Evolutionary conservation across 2,329 filamentous ascomycete species (phyloP), one percentile per base, ranked within the genome.

Genomic region (Epichloe scottii): DNA sequence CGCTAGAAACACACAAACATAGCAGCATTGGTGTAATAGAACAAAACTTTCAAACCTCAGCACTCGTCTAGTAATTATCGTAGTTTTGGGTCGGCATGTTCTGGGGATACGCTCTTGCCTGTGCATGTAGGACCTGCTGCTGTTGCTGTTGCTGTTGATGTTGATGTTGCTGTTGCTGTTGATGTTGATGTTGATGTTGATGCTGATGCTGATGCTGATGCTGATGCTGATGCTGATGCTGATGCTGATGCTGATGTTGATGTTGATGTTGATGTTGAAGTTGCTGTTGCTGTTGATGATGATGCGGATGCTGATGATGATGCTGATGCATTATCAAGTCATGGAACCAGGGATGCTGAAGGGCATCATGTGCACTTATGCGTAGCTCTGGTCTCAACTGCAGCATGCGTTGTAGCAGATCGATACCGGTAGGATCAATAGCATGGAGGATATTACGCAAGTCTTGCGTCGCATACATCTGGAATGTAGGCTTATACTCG

Each of bases 401-500:
- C 33, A 98, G 79, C 88, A 98, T 95, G 54, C 86, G 79, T 62
- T 86, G 84, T 57, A 98, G 75, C 46, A 98, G 73, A 63, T 95
- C 89, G 61, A 98, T 81, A 8, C 91, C 93, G 11, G 86, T 73
- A 17, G 82, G 81, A 62, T 98, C 93, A 60, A 98, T 89, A 63
- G 95, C 88, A 0, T 89, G 90, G 23, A 98, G 75, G 56, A 97
- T 93, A 53, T 84, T 79, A 19, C 87, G 79, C 50, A 97, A 74
- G 60, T 96, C 89, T 65, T 96, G 90, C 1, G 93, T 95, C 14
- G 88, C 87, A 66, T 93, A 97, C 65, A 95, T 87, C 58, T 93
- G 89, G 71, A 95, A 95, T 54, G 85, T 95, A 46, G 84, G 79
- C 75, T 97, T 96, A 76, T 97, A 98, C 68, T 98, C 93, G n/a